Evolutionary conservation across 495 filamentous ascomycete genomes (phyloP), one percentile per base, ranked within the genome.

Genomic region (Lasiosphaeria ovina): DNA sequence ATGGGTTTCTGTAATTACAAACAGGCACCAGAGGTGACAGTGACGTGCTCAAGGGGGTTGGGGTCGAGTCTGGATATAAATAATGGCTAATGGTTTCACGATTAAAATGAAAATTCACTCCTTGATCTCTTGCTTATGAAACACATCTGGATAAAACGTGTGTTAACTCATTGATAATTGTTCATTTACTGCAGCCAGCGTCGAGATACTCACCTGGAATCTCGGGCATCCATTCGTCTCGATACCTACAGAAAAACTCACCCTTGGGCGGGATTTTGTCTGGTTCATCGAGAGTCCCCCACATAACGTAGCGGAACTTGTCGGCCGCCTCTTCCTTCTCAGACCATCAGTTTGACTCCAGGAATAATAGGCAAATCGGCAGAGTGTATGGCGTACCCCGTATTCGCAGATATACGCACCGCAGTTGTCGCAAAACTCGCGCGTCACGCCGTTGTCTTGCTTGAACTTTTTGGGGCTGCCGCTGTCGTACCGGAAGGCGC

Each of bases 381-480:
- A 36, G 5, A 59, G 24, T 7, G 16, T 8, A 38, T 35, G 35
- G 61, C 77, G 16, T 67, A 86, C 85, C 36, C 83, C 85, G 64
- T 86, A 89, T 62, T 89, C 87, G 45, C 85, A 71, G 53, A 89
- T 81, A 45, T 78, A 81, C 49, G 81, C 83, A 1, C 87, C 87
- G 61, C 87, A 89, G 3, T 69, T 78, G 10, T 72, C 76, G 54
- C 87, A 89, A 62, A 89, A 89, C 65, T 88, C 86, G 7, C 87
- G 55, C 49, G 51, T 66, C 38, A 72, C 65, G 0, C 69, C 69
- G 33, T 70, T 72, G 7, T 68, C 51, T 38, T 72, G 69, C 55
- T 35, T 65, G 62, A 63, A 53, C 57, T 47, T 61, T n/a, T 63
- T 70, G 0, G 67, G 63, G 16, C n/a, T 53, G 32, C 63, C 62